Base-by-base conservation (phyloP, 176 grass and related monocot species). In the Dactylis glomerata region DNA sequence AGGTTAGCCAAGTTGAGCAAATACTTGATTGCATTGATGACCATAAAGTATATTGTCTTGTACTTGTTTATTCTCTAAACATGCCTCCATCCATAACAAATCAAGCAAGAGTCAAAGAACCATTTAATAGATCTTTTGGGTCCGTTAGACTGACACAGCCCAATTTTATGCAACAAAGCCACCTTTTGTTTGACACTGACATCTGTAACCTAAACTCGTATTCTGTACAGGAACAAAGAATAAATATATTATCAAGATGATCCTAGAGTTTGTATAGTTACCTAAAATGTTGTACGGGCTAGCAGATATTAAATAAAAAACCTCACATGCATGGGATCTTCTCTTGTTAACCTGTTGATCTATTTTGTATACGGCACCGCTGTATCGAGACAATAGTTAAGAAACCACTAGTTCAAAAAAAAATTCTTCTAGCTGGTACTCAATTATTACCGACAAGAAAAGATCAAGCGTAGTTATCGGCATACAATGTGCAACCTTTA, bases 111-210 rank as follows among this genome's bases (percentile, higher is more conserved):
- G 74, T 90, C 84, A 87, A 83, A 83, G 67, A 90, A 87, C 32
- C 74, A 86, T 79, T 86, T 79, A 82, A 78, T 64, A 78, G 26
- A 37, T 78, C 80, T 79, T 44, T 66, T 68, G 88, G 77, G 83
- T 83, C 66, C 45, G 47, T 73, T 79, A 86, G 78, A 81, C 80
- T 83, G 80, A 65, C 63, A 65, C 63, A 78, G 26, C 57, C 74
- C 46, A 31, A 57, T 86, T 79, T 81, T 58, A 55, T 38, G 76
- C 28, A 79, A 75, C 58, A 49, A 79, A 49, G 26, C 68, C 19
- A 61, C 80, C 84, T 87, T 87, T 91, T 79, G 74, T 23, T 66
- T 81, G 85, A 87, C 80, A 81, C 80, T 81, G 89, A 91, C 85
- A 77, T 62, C 68, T 76, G 76, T 84, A 80, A 3, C 40, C 69